A percentile compares a stretch with the other conserved stretches of the same genome.
These are phyloP conservation scores for Solanum medicagineum DNA, from an alignment of 257 asterid genomes.

Conservation along the genomic window DNA sequence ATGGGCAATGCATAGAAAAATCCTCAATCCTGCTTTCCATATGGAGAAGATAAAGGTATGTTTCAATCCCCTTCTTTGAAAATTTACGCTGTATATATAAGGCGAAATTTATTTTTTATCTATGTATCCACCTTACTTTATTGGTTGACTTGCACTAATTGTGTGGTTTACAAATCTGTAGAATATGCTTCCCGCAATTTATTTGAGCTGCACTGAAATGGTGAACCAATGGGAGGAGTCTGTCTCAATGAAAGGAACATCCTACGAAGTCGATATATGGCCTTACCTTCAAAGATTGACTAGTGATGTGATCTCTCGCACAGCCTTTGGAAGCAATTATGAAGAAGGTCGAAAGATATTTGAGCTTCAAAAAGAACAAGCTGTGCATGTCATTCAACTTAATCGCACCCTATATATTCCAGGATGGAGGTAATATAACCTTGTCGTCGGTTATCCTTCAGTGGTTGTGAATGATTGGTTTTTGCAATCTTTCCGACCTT, in stretches of 20 bases:
- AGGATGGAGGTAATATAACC: constrained; percentile 21
- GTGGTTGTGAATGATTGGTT: too few species aligned
- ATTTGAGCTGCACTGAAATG: constrained; percentile 21
- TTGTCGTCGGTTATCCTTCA: too few species aligned
- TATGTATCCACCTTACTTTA: neutral
- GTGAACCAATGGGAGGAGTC: constrained; percentile 23
- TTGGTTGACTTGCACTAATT: neutral
- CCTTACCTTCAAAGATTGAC: constrained; percentile 21
- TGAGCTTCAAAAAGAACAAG: constrained; percentile 31
- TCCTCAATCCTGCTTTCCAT: constrained; percentile 59
- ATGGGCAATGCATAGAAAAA: constrained; percentile 52
- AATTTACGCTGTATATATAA: neutral
- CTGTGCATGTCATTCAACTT: constrained; percentile 4
- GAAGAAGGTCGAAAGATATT: constrained; percentile 42
- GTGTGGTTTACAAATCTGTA: neutral
- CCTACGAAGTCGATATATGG: constrained; percentile 30
- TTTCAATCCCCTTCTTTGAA: neutral
- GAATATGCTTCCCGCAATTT: constrained; percentile 36
- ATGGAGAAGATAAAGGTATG: constrained; percentile 20
- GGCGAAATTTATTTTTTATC: neutral
- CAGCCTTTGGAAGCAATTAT: constrained; percentile 43
- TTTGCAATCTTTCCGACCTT: too few species aligned
- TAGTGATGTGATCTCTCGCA: constrained; percentile 29
- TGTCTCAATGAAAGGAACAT: constrained; percentile 7
- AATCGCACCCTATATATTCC: constrained; percentile 16